Percentiles rank a stretch among this genome's conserved stretches.
phyloP scores from a whole-genome alignment of 176 grass and related monocot species.

The Paspalum vaginatum region DNA sequence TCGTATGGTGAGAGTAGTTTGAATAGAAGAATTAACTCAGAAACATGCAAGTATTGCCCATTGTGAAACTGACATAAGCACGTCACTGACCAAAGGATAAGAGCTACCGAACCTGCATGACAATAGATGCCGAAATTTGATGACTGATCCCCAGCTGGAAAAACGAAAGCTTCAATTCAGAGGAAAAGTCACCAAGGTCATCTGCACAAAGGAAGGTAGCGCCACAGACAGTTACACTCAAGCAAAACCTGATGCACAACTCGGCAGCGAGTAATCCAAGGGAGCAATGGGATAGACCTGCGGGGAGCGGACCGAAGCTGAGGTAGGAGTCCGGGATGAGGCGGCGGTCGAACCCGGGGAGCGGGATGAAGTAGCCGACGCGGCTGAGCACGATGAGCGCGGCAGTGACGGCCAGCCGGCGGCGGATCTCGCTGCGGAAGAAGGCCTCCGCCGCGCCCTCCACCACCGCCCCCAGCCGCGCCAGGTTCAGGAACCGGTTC shows the following conservation, averaged over 20 bases:
- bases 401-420: constrained; percentile 72
- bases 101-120: constrained; percentile 78
- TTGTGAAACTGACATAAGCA: background rate
- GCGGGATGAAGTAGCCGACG: constrained; percentile 81
- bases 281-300: constrained; percentile 43
- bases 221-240: background rate
- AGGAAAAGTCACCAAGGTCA: constrained; percentile 77
- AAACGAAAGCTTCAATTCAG: constrained; percentile 89
- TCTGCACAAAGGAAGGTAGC: constrained; percentile 51
- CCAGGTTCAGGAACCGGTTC: constrained; percentile 84
- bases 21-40: background rate
- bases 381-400: constrained; percentile 85
- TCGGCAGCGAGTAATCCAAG: background rate
- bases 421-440: constrained; percentile 95
- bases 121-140: constrained; percentile 89
- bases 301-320: constrained; percentile 79
- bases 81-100: background rate
- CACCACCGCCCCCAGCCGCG: constrained; percentile 68
- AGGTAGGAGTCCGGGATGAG: constrained; percentile 89
- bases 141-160: constrained; percentile 98
- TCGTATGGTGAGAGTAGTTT: background rate
- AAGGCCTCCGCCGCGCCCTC: constrained; percentile 79
- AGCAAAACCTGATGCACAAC: background rate
- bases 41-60: background rate
- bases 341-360: constrained; percentile 91